A percentile compares a stretch with the other conserved stretches of the same genome.
Conservation (phyloP, 75 land plant genomes). For the Larix kaempferi region DNA sequence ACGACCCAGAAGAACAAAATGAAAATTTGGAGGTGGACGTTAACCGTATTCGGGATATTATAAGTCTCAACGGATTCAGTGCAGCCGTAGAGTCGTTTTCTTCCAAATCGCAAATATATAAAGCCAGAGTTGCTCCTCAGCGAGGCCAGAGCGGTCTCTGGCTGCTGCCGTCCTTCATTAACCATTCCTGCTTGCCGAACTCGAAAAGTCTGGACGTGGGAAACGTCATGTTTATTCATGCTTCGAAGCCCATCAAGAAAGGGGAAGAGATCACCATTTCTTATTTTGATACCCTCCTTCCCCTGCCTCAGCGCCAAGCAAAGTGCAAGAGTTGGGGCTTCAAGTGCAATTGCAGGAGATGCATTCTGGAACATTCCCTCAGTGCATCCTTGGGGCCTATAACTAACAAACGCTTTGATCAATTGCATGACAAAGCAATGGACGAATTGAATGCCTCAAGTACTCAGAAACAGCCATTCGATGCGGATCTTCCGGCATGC, state of each 20-base stretch:
- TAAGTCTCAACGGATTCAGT: conserved; percentile 16
- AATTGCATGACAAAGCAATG: background rate
- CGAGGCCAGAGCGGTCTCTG: conserved; percentile 11
- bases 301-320: conserved; percentile 20
- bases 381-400: background rate
- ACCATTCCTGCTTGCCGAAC: conserved; percentile 34
- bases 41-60: conserved; percentile 13
- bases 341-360: conserved; percentile 30
- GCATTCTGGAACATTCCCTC: conserved; percentile 7
- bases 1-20: background rate
- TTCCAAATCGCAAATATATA: background rate
- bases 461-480: background rate
- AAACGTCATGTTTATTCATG: conserved; percentile 21
- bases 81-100: background rate
- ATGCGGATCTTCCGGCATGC: background rate
- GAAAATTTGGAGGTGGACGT: background rate
- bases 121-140: no score
- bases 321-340: conserved; percentile 27
- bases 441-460: background rate
- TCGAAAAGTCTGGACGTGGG: conserved; percentile 16
- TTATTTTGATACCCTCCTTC: conserved; percentile 30
- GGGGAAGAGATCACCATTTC: conserved; percentile 17
- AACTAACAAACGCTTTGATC: background rate
- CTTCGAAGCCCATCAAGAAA: conserved; percentile 7
- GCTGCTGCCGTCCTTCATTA: conserved; percentile 31